A percentile compares a stretch with the other conserved stretches of the same genome.
Evolutionary conservation across 2,329 filamentous ascomycete genomes (phyloP).

Genomic region (Tolypocladium tundrense): DNA sequence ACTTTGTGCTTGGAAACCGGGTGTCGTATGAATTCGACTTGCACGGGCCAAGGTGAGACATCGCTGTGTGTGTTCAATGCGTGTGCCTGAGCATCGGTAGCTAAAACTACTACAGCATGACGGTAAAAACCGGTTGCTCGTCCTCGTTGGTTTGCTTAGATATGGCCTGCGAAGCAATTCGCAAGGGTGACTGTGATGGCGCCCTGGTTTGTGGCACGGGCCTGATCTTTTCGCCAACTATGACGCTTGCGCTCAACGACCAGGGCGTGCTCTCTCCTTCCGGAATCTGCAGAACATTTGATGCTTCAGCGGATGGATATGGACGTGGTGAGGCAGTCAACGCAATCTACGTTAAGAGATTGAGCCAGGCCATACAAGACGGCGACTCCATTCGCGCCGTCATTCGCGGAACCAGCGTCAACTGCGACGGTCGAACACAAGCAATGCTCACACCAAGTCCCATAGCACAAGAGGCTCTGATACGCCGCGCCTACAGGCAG

Average conservation of each 20-base stretch:
- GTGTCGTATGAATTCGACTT: constrained; percentile 20
- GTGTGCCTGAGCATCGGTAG: not conserved
- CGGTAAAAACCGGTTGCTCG: constrained; percentile 22
- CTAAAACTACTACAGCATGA: constrained; percentile 8
- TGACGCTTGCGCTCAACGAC: constrained; percentile 3
- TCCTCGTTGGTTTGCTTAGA: constrained; percentile 17
- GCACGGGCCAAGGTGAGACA: constrained; percentile 2
- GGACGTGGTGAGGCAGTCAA: constrained; percentile 30
- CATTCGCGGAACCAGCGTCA: constrained; percentile 19
- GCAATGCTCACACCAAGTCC: constrained; percentile 28
- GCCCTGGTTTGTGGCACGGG: constrained; percentile 16
- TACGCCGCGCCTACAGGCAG: constrained; percentile 15
- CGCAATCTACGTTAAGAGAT: constrained; percentile 25
- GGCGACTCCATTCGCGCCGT: constrained; percentile 16
- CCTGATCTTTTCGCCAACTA: constrained; percentile 9
- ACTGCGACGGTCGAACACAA: constrained; percentile 27
- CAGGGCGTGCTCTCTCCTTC: constrained; percentile 10
- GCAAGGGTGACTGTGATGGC: constrained; percentile 9
- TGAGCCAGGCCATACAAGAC: constrained; percentile 28
- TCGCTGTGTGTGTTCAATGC: too few relatives aligned
- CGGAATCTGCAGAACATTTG: constrained; percentile 17
- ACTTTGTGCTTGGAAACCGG: constrained; percentile 17
- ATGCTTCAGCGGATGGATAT: constrained; percentile 27
- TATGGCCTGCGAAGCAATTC: constrained; percentile 13
- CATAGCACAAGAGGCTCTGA: constrained; percentile 17